phyloP scores from a whole-genome alignment of 2,329 filamentous ascomycete genomes.

The Juglanconis sp. region DNA sequence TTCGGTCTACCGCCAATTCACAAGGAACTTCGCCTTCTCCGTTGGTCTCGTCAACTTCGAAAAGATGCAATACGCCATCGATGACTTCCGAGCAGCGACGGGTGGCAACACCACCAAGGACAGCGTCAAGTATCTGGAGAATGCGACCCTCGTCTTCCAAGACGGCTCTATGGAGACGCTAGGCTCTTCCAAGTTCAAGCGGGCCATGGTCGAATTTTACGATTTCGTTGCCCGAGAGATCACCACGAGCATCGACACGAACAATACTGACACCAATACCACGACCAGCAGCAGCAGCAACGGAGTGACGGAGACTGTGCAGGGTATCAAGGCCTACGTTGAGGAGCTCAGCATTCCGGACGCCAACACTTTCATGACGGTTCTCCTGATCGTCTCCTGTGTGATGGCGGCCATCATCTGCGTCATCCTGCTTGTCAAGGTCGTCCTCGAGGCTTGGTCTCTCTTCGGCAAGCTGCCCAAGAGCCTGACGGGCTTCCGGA shows the following conservation, averaged over 20 bases:
- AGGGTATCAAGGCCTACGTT: slow-evolving; percentile 78
- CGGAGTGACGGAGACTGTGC: slow-evolving; percentile 51
- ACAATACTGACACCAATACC: slow-evolving; percentile 21
- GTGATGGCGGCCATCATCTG: slow-evolving; percentile 80
- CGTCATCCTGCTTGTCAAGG: slow-evolving; percentile 83
- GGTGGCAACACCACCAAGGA: slow-evolving; percentile 84
- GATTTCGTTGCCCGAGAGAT: slow-evolving; percentile 53
- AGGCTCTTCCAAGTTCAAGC: slow-evolving; percentile 46
- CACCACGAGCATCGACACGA: slow-evolving; percentile 42
- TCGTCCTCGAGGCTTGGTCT: slow-evolving; percentile 86
- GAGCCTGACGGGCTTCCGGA: slow-evolving; percentile 76
- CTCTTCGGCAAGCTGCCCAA: slow-evolving; percentile 85
- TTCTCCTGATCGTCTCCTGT: slow-evolving; percentile 84
- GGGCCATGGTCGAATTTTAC: slow-evolving; percentile 47
- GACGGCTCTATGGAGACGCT: slow-evolving; percentile 52
- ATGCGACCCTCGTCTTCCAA: slow-evolving; percentile 70
- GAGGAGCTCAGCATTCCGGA: slow-evolving; percentile 81
- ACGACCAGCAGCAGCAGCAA: slow-evolving; percentile 18
- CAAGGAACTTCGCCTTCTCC: slow-evolving; percentile 91
- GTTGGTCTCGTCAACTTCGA: slow-evolving; percentile 80
- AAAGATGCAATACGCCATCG: slow-evolving; percentile 76
- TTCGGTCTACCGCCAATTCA: slow-evolving; percentile 80
- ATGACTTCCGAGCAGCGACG: slow-evolving; percentile 74
- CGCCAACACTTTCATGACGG: slow-evolving; percentile 93
- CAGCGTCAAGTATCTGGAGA: slow-evolving; percentile 71